Base-by-base conservation (phyloP, 768 basidiomycete genomes). In the Rhodotorula sphaerocarpa region DNA sequence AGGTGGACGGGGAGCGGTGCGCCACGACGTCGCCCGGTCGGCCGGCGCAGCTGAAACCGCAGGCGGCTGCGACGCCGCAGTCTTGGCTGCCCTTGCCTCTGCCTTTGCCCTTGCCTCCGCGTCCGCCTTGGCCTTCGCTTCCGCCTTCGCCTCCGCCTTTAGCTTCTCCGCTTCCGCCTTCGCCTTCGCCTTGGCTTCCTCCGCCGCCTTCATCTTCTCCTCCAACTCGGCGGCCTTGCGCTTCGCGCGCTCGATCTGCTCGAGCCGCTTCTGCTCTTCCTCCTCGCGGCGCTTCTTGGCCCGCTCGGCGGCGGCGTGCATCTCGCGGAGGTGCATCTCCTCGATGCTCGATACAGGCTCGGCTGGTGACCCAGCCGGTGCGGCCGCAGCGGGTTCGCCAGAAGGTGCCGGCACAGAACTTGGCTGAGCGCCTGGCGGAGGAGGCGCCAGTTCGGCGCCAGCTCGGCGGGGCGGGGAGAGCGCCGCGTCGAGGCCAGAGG, bases 231-330 rank as follows among this genome's bases (percentile, higher is more conserved):
- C 63, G 12, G 75, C 89, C 75, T 91, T 93, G 75, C 77, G 81
- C 64, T 82, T 79, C 20, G 90, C 90, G 21, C 90, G 79, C 70
- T 90, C 88, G 69, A 82, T 82, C 74, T 86, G 85, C 50, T 82
- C 84, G 72, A 88, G 84, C 21, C 89, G 80, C 68, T 87, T 85
- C 64, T 84, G 85, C 73, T 92, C 90, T 69, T 91, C 90, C 54
- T 86, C 81, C 70, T 87, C 84, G 50, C 88, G 78, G 57, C 90
- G 79, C 65, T 85, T 81, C 71, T 83, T 85, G 10, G 90, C 90
- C 44, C 88, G 81, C 65, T 87, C 88, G 3, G 90, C 90, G 10
- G 87, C 87, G 57, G 75, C 81, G 63, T 89, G 88, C 90, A 91
- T 90, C 23, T 74, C 70, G 30, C 65, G 59, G 55, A 70, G 70